Evolutionary conservation across 2,329 filamentous ascomycete species (phyloP).

Genomic region (Pseudogymnoascus pannorum): DNA sequence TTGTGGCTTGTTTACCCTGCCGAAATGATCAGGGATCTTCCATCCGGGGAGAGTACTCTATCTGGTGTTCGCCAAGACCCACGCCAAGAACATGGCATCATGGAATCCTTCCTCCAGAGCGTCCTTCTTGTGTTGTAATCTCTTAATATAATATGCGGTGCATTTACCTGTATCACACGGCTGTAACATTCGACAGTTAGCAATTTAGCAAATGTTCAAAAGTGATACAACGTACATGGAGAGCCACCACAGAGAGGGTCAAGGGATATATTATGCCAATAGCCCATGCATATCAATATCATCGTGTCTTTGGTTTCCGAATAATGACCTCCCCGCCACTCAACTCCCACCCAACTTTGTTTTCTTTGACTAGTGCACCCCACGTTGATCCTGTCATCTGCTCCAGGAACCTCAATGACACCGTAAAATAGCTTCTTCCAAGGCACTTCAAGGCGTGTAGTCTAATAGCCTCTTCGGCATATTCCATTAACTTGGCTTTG

Average conservation of each 20-base stretch:
- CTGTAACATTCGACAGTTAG: not conserved
- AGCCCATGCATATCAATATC: slow-evolving; percentile 15
- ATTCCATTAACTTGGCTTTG: slow-evolving; percentile 71
- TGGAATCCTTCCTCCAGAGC: slow-evolving; percentile 1
- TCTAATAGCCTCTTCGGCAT: slow-evolving; percentile 66
- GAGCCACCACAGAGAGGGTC: not conserved
- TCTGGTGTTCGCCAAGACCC: not conserved
- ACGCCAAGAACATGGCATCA: not conserved
- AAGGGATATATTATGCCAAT: not conserved
- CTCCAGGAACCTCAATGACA: slow-evolving; percentile 64
- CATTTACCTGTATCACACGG: not conserved
- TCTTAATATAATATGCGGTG: slow-evolving; percentile 1
- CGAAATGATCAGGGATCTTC: not conserved
- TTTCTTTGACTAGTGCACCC: slow-evolving; percentile 58
- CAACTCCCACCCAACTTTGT: slow-evolving; percentile 79
- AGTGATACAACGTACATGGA: not conserved
- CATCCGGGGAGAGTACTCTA: not conserved
- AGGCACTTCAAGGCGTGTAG: slow-evolving; percentile 79
- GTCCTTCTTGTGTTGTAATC: not conserved
- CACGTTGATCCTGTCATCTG: slow-evolving; percentile 61
- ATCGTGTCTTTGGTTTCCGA: slow-evolving; percentile 47
- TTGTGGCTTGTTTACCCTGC: not conserved
- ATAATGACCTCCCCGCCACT: slow-evolving; percentile 71
- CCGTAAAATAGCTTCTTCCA: slow-evolving; percentile 69
- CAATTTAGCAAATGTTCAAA: not conserved